Conservation (phyloP, 176 grass and related monocot genomes). For the Phragmites australis region DNA sequence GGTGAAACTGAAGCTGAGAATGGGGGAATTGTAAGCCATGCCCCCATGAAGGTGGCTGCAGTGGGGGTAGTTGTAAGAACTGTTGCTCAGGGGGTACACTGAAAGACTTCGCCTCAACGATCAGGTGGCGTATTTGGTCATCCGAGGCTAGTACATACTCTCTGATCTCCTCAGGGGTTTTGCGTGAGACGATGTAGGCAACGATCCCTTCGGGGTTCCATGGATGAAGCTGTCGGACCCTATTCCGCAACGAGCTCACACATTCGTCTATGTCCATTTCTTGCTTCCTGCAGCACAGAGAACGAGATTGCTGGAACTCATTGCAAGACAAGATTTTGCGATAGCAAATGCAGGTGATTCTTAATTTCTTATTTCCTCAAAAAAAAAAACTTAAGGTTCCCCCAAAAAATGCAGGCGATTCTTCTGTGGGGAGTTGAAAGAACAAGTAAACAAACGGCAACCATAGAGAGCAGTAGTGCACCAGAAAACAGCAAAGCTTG, state of each 20-base stretch:
- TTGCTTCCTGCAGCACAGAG: conserved; percentile 4
- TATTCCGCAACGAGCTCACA: conserved; percentile 27
- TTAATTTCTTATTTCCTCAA: conserved; percentile 4
- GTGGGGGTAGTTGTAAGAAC: background rate
- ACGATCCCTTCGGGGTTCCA: conserved; percentile 30
- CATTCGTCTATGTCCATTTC: conserved; percentile 45
- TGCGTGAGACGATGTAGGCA: conserved; percentile 18
- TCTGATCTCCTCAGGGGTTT: conserved; percentile 15
- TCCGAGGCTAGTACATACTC: conserved; percentile 27
- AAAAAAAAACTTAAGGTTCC: background rate
- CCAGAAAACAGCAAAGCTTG: background rate
- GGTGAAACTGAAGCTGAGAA: conserved; percentile 5
- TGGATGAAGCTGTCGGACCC: conserved; percentile 21
- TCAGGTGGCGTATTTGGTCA: conserved; percentile 38
- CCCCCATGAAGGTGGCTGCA: background rate
- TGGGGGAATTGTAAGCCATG: background rate
- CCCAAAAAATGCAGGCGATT: background rate
- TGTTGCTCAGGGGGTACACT: background rate
- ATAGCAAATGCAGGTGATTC: background rate
- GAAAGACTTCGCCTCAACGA: conserved; percentile 40
- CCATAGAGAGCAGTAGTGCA: background rate
- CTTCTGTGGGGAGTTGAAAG: background rate
- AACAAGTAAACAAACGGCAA: background rate
- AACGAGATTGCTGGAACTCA: background rate
- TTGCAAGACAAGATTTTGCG: background rate